Evolutionary conservation across 805 yeast genomes (phyloP), one percentile per base, ranked within the genome.

Genomic region (Starmerella vaccinii): DNA sequence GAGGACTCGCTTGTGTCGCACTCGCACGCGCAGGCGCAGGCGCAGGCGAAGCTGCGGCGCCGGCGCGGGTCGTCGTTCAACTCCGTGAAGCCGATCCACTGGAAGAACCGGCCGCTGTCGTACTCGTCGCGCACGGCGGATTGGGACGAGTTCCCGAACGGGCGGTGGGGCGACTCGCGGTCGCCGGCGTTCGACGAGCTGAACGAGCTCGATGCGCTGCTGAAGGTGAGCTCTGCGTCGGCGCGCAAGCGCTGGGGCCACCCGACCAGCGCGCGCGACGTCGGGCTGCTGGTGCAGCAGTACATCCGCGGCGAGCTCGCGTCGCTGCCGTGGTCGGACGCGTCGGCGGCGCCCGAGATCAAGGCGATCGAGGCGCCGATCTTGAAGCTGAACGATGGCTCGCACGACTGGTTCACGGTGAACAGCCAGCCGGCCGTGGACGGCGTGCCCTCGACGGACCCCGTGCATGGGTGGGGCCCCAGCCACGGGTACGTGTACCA

Each of bases 131-230:
- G 97, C 66, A 90, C 97, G 8, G 79, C 92, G 23, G 82, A 83
- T 51, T 92, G 98, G 88, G 98, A 92, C 69, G 98, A 92, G 67
- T 92, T 90, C 63, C 98, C 98, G 47, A 92, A 90, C 67, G 98
- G 98, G 54, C 76, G 98, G 70, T 92, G 96, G 89, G 98, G 98
- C 61, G 97, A 92, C 65, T 85, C 97, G 3, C 75, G 95, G 53
- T 92, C 97, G 39, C 98, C 98, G 4, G 97, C 97, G 1, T 89
- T 84, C 68, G 95, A 95, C 61, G 94, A 85, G 57, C 74, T 88
- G 51, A 95, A 86, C 64, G 74, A 84, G 48, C 81, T 81, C 59
- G 92, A 90, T 19, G 77, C 87, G 32, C 71, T 88, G 62, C 77
- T 89, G 59, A 78, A 95, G 66, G 95, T 87, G 66, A 55, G 64